Base-by-base conservation (phyloP, 1,284 basidiomycete species). In the Phylloboletellus chloephorus region DNA sequence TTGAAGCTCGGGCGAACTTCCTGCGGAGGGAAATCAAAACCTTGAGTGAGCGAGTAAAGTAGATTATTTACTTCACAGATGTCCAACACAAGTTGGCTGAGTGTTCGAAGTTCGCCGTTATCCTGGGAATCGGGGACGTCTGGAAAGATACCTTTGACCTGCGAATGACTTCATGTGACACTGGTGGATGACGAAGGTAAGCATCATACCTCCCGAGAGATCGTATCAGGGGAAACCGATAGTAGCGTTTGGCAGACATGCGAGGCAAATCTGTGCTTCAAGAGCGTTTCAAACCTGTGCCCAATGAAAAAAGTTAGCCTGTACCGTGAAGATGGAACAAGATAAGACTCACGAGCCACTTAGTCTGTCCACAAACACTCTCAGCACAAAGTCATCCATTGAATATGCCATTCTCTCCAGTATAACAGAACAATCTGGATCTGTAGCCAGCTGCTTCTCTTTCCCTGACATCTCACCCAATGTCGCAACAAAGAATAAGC, bases 171-270 rank as follows among this genome's bases (percentile, higher is more conserved):
- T 39, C n/a, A 22, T 38, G 28, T 42, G n/a, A 10, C 26, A 42
- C 20, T 37, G 32, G 16, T 37, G 13, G 31, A 25, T 22, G 25
- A 46, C 11, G 21, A 13, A 31, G 15, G 23, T 5, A 19, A 28
- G 23, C 28, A 31, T 23, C 33, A 38, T 46, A 89, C 90, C 76
- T 97, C 93, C 54, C 92, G 74, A 34, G 80, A 74, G 17, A 93
- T 66, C 0, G 90, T 91, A 32, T 82, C 75, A n/a, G 66, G 67
- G 0, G 82, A 80, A 5, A 90, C 74, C 4, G 74, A 74, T 50
- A 95, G 73, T 49, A 94, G 68, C 0, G 91, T 95, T 62, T 96
- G 92, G 50, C 85, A 83, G 7, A 95, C 92, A 74, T 96, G 93
- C 17, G 89, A 93, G 12, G 86, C 89, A 66, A 92, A 93, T 16